Evolutionary conservation across 2,329 filamentous ascomycete species (phyloP), one percentile per base, ranked within the genome.

Genomic region (Colletotrichum filicis): DNA sequence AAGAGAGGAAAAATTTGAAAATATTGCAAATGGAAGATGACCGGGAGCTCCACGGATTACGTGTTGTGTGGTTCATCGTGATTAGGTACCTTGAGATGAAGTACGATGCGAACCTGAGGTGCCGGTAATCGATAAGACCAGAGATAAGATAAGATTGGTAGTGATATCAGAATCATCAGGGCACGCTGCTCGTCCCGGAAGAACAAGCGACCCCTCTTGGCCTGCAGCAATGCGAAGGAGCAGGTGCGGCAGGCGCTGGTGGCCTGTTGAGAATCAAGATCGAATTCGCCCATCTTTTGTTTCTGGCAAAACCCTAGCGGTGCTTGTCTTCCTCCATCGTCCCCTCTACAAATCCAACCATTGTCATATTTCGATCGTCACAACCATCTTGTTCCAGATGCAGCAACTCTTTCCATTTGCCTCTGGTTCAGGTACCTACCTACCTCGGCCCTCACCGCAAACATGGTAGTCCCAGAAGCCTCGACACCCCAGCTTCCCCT

Each of bases 121-220:
- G 8, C 49, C 1, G n/a, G 26, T 56, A 22, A 28, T 56, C 32
- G 62, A 65, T 35, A 14, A 55, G 12, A 14, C n/a, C 11, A 16
- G 11, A 28, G 49, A 57, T 14, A 37, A 32, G 12, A 22, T 24
- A 26, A 66, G 28, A 56, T n/a, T 5, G 16, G 28, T 14, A 49
- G 49, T 62, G 57, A 53, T 26, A 32, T 30, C 28, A 8, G 28
- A 30, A 30, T 30, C 28, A 30, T 8, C 28, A 30, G 28, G 28
- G 7, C 28, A 30, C 28, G 28, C 28, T 30, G 28, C 28, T 8
- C 28, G 30, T 32, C 42, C 12, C 53, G 46, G 62, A 57, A 71
- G 64, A 63, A 71, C 28, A 52, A 37, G 37, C 30, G 55, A 59
- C 22, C 68, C 56, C 61, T 46, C 46, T 57, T 61, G 56, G 56